phyloP scores from a whole-genome alignment of 1,284 basidiomycete genomes.

The Ceratobasidium sp. region DNA sequence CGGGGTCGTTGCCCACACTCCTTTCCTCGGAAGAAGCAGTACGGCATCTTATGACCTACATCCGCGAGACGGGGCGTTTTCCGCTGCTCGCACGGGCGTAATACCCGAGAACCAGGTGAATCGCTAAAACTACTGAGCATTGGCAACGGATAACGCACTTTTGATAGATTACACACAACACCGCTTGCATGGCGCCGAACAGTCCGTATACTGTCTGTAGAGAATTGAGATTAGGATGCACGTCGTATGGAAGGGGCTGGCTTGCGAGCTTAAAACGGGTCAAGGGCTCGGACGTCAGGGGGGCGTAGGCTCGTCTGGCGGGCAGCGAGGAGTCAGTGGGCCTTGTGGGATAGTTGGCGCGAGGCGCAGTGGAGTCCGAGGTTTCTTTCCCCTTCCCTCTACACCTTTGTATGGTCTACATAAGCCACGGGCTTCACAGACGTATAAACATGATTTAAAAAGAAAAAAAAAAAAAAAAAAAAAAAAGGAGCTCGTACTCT shows the following conservation, averaged over 20 bases:
- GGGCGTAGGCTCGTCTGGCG: too few relatives aligned
- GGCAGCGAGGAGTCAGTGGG: too few relatives aligned
- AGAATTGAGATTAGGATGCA: not conserved
- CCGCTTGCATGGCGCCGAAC: not conserved
- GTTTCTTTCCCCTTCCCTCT: too few relatives aligned
- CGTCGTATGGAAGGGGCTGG: not conserved
- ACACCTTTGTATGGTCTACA: too few relatives aligned
- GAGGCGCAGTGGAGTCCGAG: too few relatives aligned
- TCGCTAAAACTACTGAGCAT: not conserved
- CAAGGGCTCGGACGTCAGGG: too few relatives aligned
- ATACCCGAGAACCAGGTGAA: not conserved
- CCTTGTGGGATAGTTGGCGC: too few relatives aligned
- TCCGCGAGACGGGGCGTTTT: not conserved
- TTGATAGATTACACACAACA: not conserved
- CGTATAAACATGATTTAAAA: too few relatives aligned
- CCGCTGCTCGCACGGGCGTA: not conserved
- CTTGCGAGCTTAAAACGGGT: not conserved
- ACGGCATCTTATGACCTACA: not conserved
- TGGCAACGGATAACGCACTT: not conserved
- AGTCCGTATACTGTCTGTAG: not conserved
- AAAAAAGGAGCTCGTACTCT: not conserved
- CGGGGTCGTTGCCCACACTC: not conserved
- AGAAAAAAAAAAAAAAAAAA: too few relatives aligned
- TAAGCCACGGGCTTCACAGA: too few relatives aligned
- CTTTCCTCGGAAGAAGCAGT: not conserved